Base-by-base conservation (phyloP, 164 flowering plant species). In the Aristolochia fimbriata region DNA sequence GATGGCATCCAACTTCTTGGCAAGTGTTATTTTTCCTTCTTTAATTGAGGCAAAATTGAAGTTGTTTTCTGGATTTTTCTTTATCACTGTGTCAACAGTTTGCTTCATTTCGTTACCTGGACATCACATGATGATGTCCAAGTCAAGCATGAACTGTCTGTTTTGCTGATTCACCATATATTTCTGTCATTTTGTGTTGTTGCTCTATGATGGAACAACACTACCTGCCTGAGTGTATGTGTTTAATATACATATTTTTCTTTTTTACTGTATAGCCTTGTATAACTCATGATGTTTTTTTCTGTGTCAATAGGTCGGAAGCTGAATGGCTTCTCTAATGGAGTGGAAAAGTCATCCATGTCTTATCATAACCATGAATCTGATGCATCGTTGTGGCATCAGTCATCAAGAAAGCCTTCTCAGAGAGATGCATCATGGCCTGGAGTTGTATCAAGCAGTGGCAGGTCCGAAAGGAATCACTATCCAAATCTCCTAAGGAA, bases 371-470 rank as follows among this genome's bases (percentile, higher is more conserved):
- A 31, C 59, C 58, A 56, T 8, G 45, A 31, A 30, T 71, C 79
- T 16, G 96, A 88, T 65, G 76, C 74, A 69, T 84, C 83, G 50
- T 81, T 83, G 11, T 53, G 74, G 75, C 49, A 64, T 60, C 85
- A 73, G 62, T 55, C 70, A 17, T 80, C 80, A 11, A 66, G 81
- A 5, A 74, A 79, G 74, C 71, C 72, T 62, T 81, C 88, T 8
- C 87, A 88, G 17, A 71, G 80, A 61, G 85, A 79, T 69, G 72
- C 74, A 5, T 60, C 68, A 46, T 63, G 65, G 48, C 47, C 61
- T 11, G 80, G 82, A 31, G 66, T 73, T 69, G 71, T 76, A 47
- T 78, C 81, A 16, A 53, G 66, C 73, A 68, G 71, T 59, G 81
- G 80, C 62, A 77, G 76, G 45, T 76, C 74, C 59, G 83, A 81